Percentiles rank a stretch among this genome's conserved stretches.
phyloP scores from a whole-genome alignment of 2,329 filamentous ascomycete species.

The Cordyceps cicadae region DNA sequence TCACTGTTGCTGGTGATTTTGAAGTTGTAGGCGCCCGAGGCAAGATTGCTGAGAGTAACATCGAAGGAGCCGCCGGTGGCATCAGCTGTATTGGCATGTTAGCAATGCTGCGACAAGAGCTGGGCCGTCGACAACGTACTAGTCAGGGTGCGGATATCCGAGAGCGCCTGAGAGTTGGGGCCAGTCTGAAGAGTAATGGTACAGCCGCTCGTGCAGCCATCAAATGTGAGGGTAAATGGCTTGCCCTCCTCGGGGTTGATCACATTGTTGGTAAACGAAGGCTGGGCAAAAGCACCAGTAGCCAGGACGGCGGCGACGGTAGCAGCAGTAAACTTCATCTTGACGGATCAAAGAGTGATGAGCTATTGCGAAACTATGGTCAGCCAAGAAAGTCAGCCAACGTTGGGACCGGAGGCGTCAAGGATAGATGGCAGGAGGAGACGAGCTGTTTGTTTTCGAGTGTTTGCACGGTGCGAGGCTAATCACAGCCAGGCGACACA shows the following conservation, averaged over 20 bases:
- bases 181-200: conserved; percentile 28
- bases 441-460: not conserved
- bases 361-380: not conserved
- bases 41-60: conserved; percentile 21
- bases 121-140: conserved; percentile 18
- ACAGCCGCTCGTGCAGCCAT: conserved; percentile 26
- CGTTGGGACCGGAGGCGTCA: not conserved
- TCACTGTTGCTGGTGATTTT: conserved; percentile 23
- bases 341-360: conserved; percentile 15
- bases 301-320: conserved; percentile 18
- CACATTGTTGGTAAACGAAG: conserved; percentile 24
- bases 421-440: not conserved
- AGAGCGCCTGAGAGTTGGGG: conserved; percentile 18
- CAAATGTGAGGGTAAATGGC: conserved; percentile 25
- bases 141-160: conserved; percentile 24
- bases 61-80: conserved; percentile 19
- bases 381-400: not conserved
- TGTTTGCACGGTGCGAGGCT: not conserved
- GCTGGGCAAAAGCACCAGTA: conserved; percentile 22
- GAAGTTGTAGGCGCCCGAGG: conserved; percentile 27
- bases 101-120: not conserved
- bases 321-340: conserved; percentile 30
- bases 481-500: not conserved
- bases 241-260: conserved; percentile 23
- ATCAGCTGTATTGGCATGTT: conserved; percentile 11